Evolutionary conservation across 1,139 yeast genomes (phyloP).

Genomic region (Yamadazyma jaroonii): DNA sequence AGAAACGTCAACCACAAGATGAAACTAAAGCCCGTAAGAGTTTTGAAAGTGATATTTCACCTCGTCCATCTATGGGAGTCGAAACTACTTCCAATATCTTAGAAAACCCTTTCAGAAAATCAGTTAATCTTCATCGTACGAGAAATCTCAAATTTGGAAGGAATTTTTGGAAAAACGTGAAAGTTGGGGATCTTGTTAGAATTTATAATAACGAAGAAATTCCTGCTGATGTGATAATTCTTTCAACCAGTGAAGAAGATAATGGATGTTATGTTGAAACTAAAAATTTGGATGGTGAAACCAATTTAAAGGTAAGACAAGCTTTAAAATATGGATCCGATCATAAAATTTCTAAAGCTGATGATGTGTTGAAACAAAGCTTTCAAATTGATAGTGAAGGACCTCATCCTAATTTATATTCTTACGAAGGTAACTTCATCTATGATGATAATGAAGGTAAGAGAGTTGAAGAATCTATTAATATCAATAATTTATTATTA

Average conservation of each 20-base stretch:
- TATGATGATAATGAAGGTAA: conserved; percentile 25
- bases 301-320: conserved; percentile 54
- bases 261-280: conserved; percentile 58
- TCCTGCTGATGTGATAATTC: conserved; percentile 53
- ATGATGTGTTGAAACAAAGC: conserved; percentile 38
- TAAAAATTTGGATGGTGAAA: conserved; percentile 60
- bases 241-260: conserved; percentile 53
- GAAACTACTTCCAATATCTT: background rate
- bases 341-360: conserved; percentile 35
- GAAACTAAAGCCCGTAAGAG: conserved; percentile 23
- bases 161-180: conserved; percentile 52
- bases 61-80: conserved; percentile 15
- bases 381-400: conserved; percentile 53
- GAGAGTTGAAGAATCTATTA: conserved; percentile 37
- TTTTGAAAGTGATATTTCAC: conserved; percentile 31
- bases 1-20: conserved; percentile 22
- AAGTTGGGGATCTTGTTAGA: conserved; percentile 53
- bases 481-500: conserved; percentile 46
- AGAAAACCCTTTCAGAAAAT: conserved; percentile 25
- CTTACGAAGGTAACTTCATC: conserved; percentile 52
- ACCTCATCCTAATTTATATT: conserved; percentile 53
- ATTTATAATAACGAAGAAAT: conserved; percentile 55
- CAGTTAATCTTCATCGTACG: conserved; percentile 18
- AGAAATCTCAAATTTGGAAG: conserved; percentile 28
- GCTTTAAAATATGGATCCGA: conserved; percentile 43